Base-by-base conservation (phyloP, 352 stramenopile species). In the Globisporangium paroecandrum region DNA sequence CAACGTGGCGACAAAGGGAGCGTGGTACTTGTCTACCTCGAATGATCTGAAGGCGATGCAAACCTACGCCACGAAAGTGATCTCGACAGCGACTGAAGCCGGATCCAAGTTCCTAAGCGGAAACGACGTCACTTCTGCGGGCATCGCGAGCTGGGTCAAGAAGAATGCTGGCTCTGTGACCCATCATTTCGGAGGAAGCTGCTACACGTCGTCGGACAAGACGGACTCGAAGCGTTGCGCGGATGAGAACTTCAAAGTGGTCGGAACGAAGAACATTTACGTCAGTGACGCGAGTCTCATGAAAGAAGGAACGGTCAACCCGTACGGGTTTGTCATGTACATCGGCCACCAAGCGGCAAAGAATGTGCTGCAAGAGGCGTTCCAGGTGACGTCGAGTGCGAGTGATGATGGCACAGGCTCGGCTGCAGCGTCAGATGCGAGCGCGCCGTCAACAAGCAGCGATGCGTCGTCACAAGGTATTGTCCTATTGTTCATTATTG, bases 1-100 rank as follows among this genome's bases (percentile, higher is more conserved):
- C 49, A 66, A 54, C 0, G 56, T 68, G 18, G 59, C 55, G 10
- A 64, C 64, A 0, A 61, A 73, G n/a, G 57, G 64, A 3, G 43
- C 32, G 7, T 64, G 46, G 25, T 90, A 90, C 68, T 70, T 84
- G 24, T 66, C 59, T 15, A 81, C 75, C 10, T 64, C 65, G 53
- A 70, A 83, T 57, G 86, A 94, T 41, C 43, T 90, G 4, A 72
- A 71, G 9, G 86, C 84, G 29, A 78, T 93, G 76, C 75, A 87
- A 63, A 65, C 69, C 20, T 90, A 81, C 63, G 74, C 77, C 6
- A 61, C 64, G 5, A 68, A 70, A 9, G 74, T 91, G 61, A 69
- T 72, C 43, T 32, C 32, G 4, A 34, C 46, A 3, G 59, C 51
- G 34, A 66, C 58, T 0, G 36, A 38, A 10, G 32, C 58, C 3